Conservation (phyloP, 495 filamentous ascomycete species). For the Penicillium chermesinum region DNA sequence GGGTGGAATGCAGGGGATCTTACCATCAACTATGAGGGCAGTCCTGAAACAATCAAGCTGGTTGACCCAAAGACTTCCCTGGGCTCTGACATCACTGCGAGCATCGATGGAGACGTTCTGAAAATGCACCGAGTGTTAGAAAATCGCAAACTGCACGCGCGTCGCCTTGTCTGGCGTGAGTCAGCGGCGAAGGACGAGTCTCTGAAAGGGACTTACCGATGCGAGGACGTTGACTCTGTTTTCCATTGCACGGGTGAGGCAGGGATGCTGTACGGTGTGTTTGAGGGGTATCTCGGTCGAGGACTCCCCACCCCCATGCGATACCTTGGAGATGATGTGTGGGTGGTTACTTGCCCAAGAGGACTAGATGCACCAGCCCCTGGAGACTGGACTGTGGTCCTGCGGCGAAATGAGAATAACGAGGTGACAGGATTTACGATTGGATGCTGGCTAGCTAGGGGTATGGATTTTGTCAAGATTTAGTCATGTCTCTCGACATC, state of each 20-base stretch:
- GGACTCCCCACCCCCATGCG: conserved; percentile 20
- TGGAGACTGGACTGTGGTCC: conserved; percentile 30
- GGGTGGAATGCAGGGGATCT: conserved; percentile 13
- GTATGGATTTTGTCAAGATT: conserved; percentile 15
- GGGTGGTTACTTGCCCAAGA: conserved; percentile 26
- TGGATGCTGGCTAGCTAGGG: conserved; percentile 32
- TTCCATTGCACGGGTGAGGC: conserved; percentile 26
- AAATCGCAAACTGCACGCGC: conserved; percentile 21
- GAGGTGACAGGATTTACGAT: conserved; percentile 16
- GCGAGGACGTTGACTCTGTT: conserved; percentile 23
- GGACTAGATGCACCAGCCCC: conserved; percentile 30
- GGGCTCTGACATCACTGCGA: conserved; percentile 9
- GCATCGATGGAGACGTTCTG: conserved; percentile 16
- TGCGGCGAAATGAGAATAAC: conserved; percentile 20
- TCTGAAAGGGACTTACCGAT: conserved; percentile 23
- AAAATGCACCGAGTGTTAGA: conserved; percentile 20
- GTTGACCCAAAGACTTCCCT: conserved; percentile 8
- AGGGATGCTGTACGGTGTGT: conserved; percentile 26
- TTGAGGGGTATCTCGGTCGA: conserved; percentile 29
- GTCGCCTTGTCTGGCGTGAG: conserved; percentile 14
- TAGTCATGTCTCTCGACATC: background rate
- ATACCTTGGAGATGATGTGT: conserved; percentile 29
- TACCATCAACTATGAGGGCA: conserved; percentile 13
- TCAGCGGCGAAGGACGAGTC: conserved; percentile 1
- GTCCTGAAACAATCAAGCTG: conserved; percentile 7